Percentiles rank a stretch among this genome's conserved stretches.
Conservation (phyloP, 1,284 basidiomycete species). For the Pterulicium gracile region DNA sequence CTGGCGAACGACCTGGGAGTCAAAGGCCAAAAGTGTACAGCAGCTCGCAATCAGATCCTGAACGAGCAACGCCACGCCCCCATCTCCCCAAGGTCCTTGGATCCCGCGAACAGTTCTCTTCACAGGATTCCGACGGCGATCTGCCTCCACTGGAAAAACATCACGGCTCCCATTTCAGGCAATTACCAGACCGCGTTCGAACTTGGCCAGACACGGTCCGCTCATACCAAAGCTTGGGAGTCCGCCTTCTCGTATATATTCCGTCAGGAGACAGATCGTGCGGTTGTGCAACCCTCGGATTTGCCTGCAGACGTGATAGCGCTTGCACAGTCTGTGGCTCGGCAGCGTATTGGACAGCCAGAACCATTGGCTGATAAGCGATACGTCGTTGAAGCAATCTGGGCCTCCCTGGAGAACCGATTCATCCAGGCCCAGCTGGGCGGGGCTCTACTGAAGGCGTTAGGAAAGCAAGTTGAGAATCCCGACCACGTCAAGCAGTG, state of each 20-base stretch:
- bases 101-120: constrained; percentile 16
- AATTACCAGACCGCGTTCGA: constrained; percentile 25
- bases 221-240: constrained; percentile 43
- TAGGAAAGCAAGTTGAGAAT: constrained; percentile 4
- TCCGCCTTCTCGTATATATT: constrained; percentile 38
- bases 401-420: constrained; percentile 33
- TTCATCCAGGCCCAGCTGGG: constrained; percentile 30
- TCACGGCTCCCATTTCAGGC: constrained; percentile 18
- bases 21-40: constrained; percentile 9
- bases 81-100: constrained; percentile 11
- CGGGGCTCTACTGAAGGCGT: constrained; percentile 15
- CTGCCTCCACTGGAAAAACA: constrained; percentile 25
- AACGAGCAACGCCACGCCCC: constrained; percentile 11
- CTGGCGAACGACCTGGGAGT: background rate
- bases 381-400: constrained; percentile 45
- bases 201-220: constrained; percentile 30
- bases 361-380: constrained; percentile 41
- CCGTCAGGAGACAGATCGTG: constrained; percentile 30
- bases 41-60: constrained; percentile 9
- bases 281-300: constrained; percentile 11
- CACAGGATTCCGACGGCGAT: constrained; percentile 22
- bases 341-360: too few species aligned
- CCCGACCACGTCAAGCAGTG: constrained; percentile 16
- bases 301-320: constrained; percentile 23
- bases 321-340: too few species aligned